phyloP scores from a whole-genome alignment of 176 grass and related monocot genomes.

The Sorghum bicolor region DNA sequence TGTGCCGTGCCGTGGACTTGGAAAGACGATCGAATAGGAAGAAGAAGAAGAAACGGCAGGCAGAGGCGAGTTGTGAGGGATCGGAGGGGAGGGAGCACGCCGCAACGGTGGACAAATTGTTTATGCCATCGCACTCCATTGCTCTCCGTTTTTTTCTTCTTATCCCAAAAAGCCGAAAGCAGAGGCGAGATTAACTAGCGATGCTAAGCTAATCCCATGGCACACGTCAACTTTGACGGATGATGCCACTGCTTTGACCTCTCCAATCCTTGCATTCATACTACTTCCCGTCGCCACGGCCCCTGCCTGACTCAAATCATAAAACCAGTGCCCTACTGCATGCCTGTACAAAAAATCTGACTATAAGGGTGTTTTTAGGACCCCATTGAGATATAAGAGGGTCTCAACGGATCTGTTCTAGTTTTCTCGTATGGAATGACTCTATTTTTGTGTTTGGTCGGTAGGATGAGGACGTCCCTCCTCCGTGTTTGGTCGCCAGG shows the following conservation, averaged over 20 bases:
- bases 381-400: too few species aligned
- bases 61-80: background rate
- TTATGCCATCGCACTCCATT: slow-evolving; percentile 6
- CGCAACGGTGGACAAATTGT: slow-evolving; percentile 40
- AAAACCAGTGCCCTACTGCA: too few species aligned
- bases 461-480: fast-evolving
- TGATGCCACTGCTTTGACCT: background rate
- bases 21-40: background rate
- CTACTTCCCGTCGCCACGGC: background rate
- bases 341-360: too few species aligned
- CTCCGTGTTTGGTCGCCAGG: too few species aligned
- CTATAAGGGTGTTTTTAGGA: too few species aligned
- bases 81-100: slow-evolving; percentile 41
- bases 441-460: too few species aligned
- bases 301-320: background rate
- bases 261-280: background rate
- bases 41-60: background rate
- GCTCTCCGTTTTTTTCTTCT: background rate
- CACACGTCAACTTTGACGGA: slow-evolving; percentile 28
- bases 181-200: slow-evolving; percentile 30
- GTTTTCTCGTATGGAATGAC: too few species aligned
- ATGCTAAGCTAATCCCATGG: slow-evolving; percentile 13
- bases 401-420: too few species aligned
- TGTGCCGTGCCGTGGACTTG: slow-evolving; percentile 16
- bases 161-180: slow-evolving; percentile 58